Evolutionary conservation across 345 rosid genomes (phyloP), one percentile per base, ranked within the genome.

Genomic region (Hibiscus tridactylites): DNA sequence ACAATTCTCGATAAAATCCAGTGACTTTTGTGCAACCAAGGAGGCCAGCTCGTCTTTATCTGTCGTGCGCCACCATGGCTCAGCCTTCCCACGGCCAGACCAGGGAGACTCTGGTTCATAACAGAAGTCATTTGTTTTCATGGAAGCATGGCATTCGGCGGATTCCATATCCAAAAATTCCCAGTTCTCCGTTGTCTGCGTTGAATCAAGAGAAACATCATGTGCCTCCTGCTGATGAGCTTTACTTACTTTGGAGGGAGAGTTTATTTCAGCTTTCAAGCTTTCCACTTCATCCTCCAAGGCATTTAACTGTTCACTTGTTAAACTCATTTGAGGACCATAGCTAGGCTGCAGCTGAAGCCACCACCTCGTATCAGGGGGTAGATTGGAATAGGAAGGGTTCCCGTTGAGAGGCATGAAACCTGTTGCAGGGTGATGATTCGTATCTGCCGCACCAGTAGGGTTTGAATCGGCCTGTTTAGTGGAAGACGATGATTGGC

Each of bases 51-150:
- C 89, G 60, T 87, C 91, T 77, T 84, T 88, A 80, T 86, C 93
- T 2, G 97, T 82, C 2, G 79, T 77, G 62, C 91, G 82, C 98
- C 98, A 90, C 98, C 99, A 95, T 3, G 97, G 97, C 39, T 76
- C 91, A 70, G 78, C 73, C 83, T 85, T 90, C 69, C 77, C 92
- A 71, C 74, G 61, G 6, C 79, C 83, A 26, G 82, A 78, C 93
- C 96, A 92, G 11, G 91, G 91, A n/a, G 83, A 75, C 42, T 74
- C 93, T 26, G 83, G 79, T 77, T 90, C 85, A 28, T 81, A 81
- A 67, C 71, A 31, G 4, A 58, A 44, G 44, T 85, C 91, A 75
- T 39, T 79, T 52, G 73, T 49, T 76, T 74, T 80, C 71, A 82
- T 75, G 28, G 80, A 70, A 65, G 70, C 83, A 19, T 52, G 73